phyloP scores from a whole-genome alignment of 2,329 filamentous ascomycete genomes.

The Hypoxylon sp. region DNA sequence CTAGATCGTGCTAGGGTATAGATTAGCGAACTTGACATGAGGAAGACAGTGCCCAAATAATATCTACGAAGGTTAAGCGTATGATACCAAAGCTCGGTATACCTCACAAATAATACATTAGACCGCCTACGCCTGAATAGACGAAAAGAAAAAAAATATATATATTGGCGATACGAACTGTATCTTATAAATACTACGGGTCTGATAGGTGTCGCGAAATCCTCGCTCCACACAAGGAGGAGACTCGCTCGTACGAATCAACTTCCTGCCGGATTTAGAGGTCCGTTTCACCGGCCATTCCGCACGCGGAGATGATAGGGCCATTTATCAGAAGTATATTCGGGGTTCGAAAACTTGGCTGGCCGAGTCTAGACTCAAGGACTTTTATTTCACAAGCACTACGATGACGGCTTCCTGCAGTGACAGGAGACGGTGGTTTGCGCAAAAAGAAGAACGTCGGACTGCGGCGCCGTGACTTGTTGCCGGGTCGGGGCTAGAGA shows the following conservation, averaged over 20 bases:
- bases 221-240: neutral
- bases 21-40: too few species aligned
- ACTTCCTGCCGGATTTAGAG: neutral
- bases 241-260: neutral
- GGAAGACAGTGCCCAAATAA: too few species aligned
- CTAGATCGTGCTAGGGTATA: too few species aligned
- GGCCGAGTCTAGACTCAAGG: too few species aligned
- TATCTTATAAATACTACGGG: neutral
- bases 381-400: neutral
- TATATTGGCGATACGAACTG: neutral
- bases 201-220: neutral
- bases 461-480: slow-evolving; percentile 24
- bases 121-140: neutral
- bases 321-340: too few species aligned
- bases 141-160: neutral
- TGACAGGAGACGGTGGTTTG: slow-evolving; percentile 8
- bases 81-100: neutral
- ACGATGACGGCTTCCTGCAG: neutral
- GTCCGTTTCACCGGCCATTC: neutral
- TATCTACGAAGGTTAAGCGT: too few species aligned
- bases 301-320: neutral
- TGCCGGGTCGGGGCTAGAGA: slow-evolving; percentile 20
- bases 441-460: slow-evolving; percentile 22
- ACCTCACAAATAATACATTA: neutral
- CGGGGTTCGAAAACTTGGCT: too few species aligned